Evolutionary conservation across 2,329 filamentous ascomycete species (phyloP).

Genomic region (Neonectria neomacrospora): DNA sequence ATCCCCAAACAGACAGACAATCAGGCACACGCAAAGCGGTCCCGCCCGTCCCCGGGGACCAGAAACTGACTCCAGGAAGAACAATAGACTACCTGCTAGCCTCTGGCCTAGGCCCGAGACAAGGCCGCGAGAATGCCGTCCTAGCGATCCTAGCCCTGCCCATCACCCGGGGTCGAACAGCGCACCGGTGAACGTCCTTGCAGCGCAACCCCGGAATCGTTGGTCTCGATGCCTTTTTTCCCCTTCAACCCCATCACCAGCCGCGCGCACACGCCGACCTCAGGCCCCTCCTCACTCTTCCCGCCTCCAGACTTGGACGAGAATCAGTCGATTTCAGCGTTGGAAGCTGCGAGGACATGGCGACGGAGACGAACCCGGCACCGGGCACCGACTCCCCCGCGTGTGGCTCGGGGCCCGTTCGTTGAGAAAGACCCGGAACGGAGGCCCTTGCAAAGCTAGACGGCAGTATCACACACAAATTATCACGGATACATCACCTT

Average conservation of each 20-base stretch:
- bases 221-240: conserved; percentile 1
- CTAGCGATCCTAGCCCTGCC: conserved; percentile 10
- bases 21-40: not conserved
- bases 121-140: conserved; percentile 8
- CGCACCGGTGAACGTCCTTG: conserved; percentile 6
- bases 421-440: conserved; percentile 22
- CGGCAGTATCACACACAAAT: conserved; percentile 26
- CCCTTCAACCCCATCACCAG: conserved; percentile 17
- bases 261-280: conserved; percentile 27
- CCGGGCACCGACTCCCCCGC: not conserved
- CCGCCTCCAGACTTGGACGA: conserved; percentile 11
- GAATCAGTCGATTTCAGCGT: conserved; percentile 33
- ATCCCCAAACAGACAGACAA: not conserved
- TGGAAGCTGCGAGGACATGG: not conserved
- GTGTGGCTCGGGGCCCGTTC: conserved; percentile 12
- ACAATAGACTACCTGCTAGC: not conserved
- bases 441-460: conserved; percentile 20
- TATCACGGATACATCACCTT: conserved; percentile 18
- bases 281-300: conserved; percentile 16
- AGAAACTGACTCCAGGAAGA: conserved; percentile 13
- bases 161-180: conserved; percentile 14
- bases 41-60: conserved; percentile 9
- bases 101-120: conserved; percentile 6
- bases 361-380: too few relatives aligned
- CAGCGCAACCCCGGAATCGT: conserved; percentile 7